Base-by-base conservation (phyloP, 306 rosid genomes). In the Macrotyloma uniflorum region DNA sequence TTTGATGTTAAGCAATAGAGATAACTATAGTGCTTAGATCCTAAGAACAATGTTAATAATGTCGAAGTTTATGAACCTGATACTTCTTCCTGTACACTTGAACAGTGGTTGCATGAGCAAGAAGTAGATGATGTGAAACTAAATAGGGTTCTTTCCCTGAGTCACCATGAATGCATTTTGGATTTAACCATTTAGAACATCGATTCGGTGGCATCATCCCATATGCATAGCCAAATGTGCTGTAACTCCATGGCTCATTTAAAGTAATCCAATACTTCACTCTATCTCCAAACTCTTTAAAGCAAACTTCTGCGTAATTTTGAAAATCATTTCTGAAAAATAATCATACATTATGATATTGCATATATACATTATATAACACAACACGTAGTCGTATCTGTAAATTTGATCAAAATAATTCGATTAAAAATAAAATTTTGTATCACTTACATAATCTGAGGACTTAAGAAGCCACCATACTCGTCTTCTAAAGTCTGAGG, bases 201-300 rank as follows among this genome's bases (percentile, higher is more conserved):
- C 94, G 72, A 24, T 82, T 90, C 0, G 93, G 90, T 32, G 93
- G 85, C 0, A 8, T 9, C 1, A 0, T 4, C 5, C 89, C 90
- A 0, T 0, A 0, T 9, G 63, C 84, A 65, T 92, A 92, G 0
- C 91, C 91, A 36, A 24, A 30, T 1, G 0, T 13, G 7, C 64
- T 43, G 14, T 66, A 87, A 4, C 19, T 50, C 38, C 12, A 69
- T 67, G 95, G 91, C 75, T 92, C 97, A 51, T 92, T 92, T 3
- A 87, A 6, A 0, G 93, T 92, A 43, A 92, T 87, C 93, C 95
- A 92, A 6, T 87, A 67, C 65, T 90, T 90, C 19, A 92, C 95
- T 6, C 87, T 68, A 0, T 90, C 84, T 26, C 97, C 97, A 67
- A 88, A 92, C 63, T 81, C 86, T 36, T 65, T 81, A 32, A 84